Conservation (phyloP, 1,139 yeast species). For the Blastobotrys capitulatus region DNA sequence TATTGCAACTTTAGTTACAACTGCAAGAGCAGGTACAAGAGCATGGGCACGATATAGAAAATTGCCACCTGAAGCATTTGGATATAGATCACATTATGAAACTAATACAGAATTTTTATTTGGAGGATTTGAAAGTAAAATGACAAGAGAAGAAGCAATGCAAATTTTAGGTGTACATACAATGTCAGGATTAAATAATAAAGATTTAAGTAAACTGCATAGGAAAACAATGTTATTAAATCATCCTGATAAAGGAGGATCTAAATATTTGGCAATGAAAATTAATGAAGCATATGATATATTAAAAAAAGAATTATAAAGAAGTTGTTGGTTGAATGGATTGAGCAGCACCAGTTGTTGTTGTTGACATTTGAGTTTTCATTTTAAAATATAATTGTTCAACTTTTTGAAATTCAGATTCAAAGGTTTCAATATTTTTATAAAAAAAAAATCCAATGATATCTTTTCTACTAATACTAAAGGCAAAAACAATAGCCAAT, state of each 20-base stretch:
- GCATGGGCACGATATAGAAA: slow-evolving; percentile 28
- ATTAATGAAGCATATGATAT: slow-evolving; percentile 71
- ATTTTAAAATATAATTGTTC: neutral
- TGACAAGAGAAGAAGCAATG: slow-evolving; percentile 35
- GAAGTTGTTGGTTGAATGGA: too few species aligned
- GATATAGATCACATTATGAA: slow-evolving; percentile 17
- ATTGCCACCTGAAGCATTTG: slow-evolving; percentile 33
- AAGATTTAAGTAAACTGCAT: slow-evolving; percentile 49
- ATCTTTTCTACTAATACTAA: too few species aligned
- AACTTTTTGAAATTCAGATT: neutral
- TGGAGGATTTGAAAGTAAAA: slow-evolving; percentile 34
- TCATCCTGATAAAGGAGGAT: slow-evolving; percentile 78
- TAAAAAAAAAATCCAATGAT: too few species aligned
- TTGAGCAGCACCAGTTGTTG: too few species aligned
- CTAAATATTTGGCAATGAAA: slow-evolving; percentile 63
- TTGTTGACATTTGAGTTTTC: too few species aligned
- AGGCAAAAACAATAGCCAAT: too few species aligned
- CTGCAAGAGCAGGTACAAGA: slow-evolving; percentile 30
- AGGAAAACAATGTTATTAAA: slow-evolving; percentile 58
- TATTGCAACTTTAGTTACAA: slow-evolving; percentile 22
- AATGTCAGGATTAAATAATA: slow-evolving; percentile 19
- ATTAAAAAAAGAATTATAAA: slow-evolving; percentile 36
- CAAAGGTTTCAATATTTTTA: too few species aligned
- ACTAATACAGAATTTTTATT: slow-evolving; percentile 19
- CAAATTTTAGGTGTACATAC: slow-evolving; percentile 30